A percentile compares a stretch with the other conserved stretches of the same genome.
Evolutionary conservation across 768 basidiomycete species (phyloP).

Genomic region (Tulasnella sp.): DNA sequence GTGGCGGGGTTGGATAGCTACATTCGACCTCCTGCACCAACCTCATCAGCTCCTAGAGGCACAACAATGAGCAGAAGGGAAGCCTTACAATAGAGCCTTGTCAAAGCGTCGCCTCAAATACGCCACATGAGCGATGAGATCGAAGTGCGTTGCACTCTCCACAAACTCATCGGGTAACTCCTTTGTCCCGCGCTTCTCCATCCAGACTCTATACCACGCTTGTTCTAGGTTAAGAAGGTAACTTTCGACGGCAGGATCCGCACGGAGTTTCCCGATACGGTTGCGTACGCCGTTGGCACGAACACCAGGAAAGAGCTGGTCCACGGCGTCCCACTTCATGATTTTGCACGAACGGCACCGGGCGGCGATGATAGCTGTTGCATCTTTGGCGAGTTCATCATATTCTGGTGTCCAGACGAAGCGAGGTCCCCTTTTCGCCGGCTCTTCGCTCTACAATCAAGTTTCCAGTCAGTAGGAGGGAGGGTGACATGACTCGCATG

Average conservation of each 20-base stretch:
- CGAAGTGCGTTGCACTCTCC: constrained; percentile 55
- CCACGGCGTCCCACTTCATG: constrained; percentile 59
- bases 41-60: neutral
- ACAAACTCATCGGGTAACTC: constrained; percentile 62
- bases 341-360: constrained; percentile 48
- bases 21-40: neutral
- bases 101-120: constrained; percentile 73
- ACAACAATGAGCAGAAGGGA: neutral
- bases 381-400: constrained; percentile 81
- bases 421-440: constrained; percentile 35
- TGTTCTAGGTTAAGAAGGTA: constrained; percentile 73
- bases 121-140: constrained; percentile 66
- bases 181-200: constrained; percentile 50
- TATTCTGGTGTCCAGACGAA: constrained; percentile 80
- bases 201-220: constrained; percentile 69
- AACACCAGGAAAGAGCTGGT: constrained; percentile 70
- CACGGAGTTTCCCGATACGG: constrained; percentile 45
- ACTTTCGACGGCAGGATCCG: constrained; percentile 47
- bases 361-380: constrained; percentile 65
- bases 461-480: no score
- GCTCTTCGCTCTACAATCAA: no score
- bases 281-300: constrained; percentile 59
- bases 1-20: neutral
- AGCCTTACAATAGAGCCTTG: constrained; percentile 71
- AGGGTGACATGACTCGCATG: neutral